Evolutionary conservation across 75 land plant genomes (phyloP).

Genomic region (Ceratopteris richardii): DNA sequence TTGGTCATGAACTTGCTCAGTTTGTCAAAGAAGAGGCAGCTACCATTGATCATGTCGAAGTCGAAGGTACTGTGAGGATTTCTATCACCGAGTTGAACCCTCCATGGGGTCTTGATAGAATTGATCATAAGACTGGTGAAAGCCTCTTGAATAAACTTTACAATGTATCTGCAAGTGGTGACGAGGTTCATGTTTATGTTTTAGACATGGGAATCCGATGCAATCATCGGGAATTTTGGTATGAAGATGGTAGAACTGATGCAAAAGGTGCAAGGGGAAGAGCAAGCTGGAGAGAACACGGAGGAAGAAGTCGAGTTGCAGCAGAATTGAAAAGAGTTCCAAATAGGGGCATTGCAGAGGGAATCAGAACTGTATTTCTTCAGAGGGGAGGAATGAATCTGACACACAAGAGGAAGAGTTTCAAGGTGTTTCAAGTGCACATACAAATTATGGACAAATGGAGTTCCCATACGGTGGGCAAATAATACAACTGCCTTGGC

Average conservation of each 20-base stretch:
- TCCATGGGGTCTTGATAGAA: slow-evolving; percentile 24
- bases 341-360: no score
- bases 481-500: no score
- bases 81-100: not conserved
- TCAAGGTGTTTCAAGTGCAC: no score
- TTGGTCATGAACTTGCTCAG: slow-evolving; percentile 5
- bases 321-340: no score
- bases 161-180: slow-evolving; percentile 9
- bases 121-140: slow-evolving; percentile 13
- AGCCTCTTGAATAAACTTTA: slow-evolving; percentile 7
- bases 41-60: slow-evolving; percentile 16
- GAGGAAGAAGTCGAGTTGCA: no score
- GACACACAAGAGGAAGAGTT: no score
- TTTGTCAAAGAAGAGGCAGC: not conserved
- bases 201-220: slow-evolving; percentile 29
- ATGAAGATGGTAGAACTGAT: slow-evolving; percentile 18
- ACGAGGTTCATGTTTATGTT: slow-evolving; percentile 18
- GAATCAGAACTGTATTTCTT: no score
- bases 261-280: no score
- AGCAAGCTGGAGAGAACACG: no score
- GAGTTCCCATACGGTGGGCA: no score
- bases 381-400: no score
- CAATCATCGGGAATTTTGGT: slow-evolving; percentile 18
- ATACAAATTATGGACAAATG: no score
- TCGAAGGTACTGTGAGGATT: slow-evolving; percentile 15